Percentiles rank a stretch among this genome's conserved stretches.
Evolutionary conservation across 768 basidiomycete species (phyloP).

Genomic region (Tulasnella calospora): DNA sequence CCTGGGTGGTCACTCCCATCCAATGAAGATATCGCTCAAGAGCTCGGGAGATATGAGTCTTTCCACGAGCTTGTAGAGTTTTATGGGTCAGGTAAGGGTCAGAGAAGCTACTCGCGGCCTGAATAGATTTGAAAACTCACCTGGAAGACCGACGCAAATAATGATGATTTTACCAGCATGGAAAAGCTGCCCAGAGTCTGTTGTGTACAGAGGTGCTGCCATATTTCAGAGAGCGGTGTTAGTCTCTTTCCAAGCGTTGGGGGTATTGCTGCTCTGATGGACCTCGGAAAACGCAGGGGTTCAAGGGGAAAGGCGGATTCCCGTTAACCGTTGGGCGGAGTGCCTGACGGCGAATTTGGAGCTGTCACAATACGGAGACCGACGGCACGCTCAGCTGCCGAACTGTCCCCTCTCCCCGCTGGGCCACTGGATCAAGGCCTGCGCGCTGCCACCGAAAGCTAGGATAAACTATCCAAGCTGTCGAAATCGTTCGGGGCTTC

Average conservation of each 20-base stretch:
- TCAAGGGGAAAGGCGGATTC: not conserved
- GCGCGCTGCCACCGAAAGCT: not conserved
- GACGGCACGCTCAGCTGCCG: not conserved
- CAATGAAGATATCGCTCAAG: constrained; percentile 96
- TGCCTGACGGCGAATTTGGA: not conserved
- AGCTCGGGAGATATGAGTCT: constrained; percentile 93
- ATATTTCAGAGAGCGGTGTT: constrained; percentile 39
- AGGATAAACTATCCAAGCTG: not conserved
- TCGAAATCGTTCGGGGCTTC: not conserved
- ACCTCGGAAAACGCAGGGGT: not conserved
- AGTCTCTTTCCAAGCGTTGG: not conserved
- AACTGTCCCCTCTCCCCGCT: not conserved
- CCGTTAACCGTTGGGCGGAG: not conserved
- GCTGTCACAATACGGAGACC: not conserved
- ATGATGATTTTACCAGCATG: constrained; percentile 95
- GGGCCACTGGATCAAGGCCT: no score
- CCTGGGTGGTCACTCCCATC: constrained; percentile 95
- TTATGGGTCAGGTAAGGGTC: not conserved
- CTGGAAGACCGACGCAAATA: constrained; percentile 83
- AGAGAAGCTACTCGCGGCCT: not conserved
- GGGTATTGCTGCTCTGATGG: not conserved
- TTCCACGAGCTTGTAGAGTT: constrained; percentile 61
- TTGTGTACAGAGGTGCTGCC: constrained; percentile 95
- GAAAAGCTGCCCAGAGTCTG: constrained; percentile 67
- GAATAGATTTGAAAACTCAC: constrained; percentile 27